Base-by-base conservation (phyloP, 177 flowering plant genomes). In the Vitis hybrid region DNA sequence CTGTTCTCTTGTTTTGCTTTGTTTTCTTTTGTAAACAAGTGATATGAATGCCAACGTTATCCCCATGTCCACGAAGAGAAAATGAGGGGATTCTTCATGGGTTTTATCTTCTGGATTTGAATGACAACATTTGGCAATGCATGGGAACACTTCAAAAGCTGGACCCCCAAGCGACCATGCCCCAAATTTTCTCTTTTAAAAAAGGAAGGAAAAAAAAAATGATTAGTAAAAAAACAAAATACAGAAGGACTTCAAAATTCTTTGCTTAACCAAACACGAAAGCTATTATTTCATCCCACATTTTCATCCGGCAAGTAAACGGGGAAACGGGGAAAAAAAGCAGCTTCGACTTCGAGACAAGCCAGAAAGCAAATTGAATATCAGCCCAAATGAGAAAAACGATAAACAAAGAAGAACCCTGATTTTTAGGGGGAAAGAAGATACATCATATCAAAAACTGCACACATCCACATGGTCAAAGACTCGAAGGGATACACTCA, bases 261-360 rank as follows among this genome's bases (percentile, higher is more conserved):
- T 69, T 76, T 79, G 74, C 27, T 27, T 61, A 77, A 66, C 69
- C 73, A 56, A 65, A 81, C 83, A 79, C 75, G 83, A 74, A 78
- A 84, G 61, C 77, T 49, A 70, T 41, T 41, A 41, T 18, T 54
- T 68, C 67, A 56, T 67, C 71, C 57, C 70, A 41, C 8, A 58
- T 67, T 72, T 61, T 54, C 48, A 80, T 67, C 86, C 85, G 76
- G 85, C 84, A 83, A 80, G 71, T 46, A 72, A 78, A 76, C 84
- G 81, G 86, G 73, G 73, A 80, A 81, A 65, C 79, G 35, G 86
- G n/a, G 56, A 75, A 83, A 79, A 70, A 82, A 83, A 77, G 79
- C 67, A 58, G 60, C 75, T 71, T 76, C 77, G 78, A 81, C 80
- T 72, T 76, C 76, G 76, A 76, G 76, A 71, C 79, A 82, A 75